Base-by-base conservation (phyloP, 257 asterid species). In the Lantana camara region DNA sequence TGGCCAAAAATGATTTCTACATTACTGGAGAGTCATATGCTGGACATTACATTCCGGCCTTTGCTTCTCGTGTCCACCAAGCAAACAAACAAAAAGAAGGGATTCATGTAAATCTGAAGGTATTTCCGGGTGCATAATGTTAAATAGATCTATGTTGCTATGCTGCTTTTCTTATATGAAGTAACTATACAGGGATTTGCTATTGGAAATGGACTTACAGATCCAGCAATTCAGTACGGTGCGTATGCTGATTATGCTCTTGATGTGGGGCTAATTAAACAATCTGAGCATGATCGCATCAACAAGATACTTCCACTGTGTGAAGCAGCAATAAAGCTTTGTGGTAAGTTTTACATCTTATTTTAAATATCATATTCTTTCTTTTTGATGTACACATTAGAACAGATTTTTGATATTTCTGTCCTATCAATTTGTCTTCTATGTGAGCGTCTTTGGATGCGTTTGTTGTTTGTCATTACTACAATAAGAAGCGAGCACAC, bases 1-100 rank as follows among this genome's bases (percentile, higher is more conserved):
- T 89, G 61, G 95, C 80, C 1, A 69, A 83, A 60, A 91, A 89
- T 68, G 96, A 89, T 69, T 91, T 91, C 68, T 91, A 75, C 82
- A 91, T 91, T 59, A 89, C 96, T 58, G 98, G 98, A 48, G 98
- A 91, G 77, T 91, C 98, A 24, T 91, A 91, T 72, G 98, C 98
- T 64, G 98, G 98, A 56, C 98, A 91, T 63, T 91, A 91, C 47
- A 86, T 91, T 64, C 98, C 98, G 68, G 96, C 98, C 74, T 77
- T 91, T 71, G 98, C 98, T 69, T 85, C 96, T 56, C 89, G 96
- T 63, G 85, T 91, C 71, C 86, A 91, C 83, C 75, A 38, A 37
- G 98, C 95, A 67, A 89, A 91, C 86, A 86, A 91, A 79, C 95
- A 70, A 53, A 85, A 82, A 44, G 90, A 83, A 77, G 98, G 98